A percentile compares a stretch with the other conserved stretches of the same genome.
phyloP scores from a whole-genome alignment of 306 rosid species.

The Prunus mira region DNA sequence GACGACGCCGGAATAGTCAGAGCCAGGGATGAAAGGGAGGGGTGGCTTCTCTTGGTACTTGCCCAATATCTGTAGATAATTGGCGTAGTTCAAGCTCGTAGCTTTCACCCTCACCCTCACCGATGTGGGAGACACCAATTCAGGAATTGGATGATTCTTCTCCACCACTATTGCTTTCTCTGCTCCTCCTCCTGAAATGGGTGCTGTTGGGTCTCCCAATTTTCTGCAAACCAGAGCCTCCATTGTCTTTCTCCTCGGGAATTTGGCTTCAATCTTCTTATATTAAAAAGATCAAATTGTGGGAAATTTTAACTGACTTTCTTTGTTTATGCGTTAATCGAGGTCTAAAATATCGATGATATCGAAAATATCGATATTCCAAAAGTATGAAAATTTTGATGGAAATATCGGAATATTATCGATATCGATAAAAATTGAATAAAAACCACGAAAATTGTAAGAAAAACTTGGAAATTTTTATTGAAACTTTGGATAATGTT shows the following conservation, averaged over 20 bases:
- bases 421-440: too few species aligned
- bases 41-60: constrained; percentile 71
- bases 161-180: constrained; percentile 36
- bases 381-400: too few species aligned
- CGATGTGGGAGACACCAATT: constrained; percentile 52
- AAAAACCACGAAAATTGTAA: too few species aligned
- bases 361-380: too few species aligned
- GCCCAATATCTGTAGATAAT: constrained; percentile 76
- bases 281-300: neutral
- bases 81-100: constrained; percentile 90
- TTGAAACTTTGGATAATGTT: too few species aligned
- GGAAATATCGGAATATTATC: too few species aligned
- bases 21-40: constrained; percentile 81
- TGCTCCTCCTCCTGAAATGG: neutral
- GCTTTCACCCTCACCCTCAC: constrained; percentile 82
- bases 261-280: neutral
- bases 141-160: constrained; percentile 57
- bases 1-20: constrained; percentile 81
- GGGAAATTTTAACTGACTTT: neutral
- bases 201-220: constrained; percentile 75
- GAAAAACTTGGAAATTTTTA: too few species aligned
- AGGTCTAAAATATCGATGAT: too few species aligned
- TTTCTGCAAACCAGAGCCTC: constrained; percentile 80
- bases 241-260: constrained; percentile 35
- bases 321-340: neutral